Percentiles rank a stretch among this genome's conserved stretches.
Evolutionary conservation across 768 basidiomycete genomes (phyloP).

Genomic region (Suillus cothurnatus): DNA sequence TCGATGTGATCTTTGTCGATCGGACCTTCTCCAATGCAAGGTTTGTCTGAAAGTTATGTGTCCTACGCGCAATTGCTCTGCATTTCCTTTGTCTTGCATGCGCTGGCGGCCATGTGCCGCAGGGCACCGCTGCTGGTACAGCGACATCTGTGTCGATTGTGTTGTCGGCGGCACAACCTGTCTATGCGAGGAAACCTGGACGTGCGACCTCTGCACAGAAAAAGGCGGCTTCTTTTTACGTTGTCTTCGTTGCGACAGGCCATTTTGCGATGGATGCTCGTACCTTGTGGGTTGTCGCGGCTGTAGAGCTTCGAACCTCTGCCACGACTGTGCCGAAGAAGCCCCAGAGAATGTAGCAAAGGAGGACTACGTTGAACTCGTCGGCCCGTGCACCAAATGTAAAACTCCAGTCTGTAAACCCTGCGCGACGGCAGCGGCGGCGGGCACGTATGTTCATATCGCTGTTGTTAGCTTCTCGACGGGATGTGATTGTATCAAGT

Average conservation of each 20-base stretch:
- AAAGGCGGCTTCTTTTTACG: neutral
- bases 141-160: neutral
- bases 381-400: neutral
- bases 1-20: neutral
- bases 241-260: neutral
- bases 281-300: neutral
- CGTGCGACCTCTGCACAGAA: slow-evolving; percentile 1
- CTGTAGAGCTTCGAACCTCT: neutral
- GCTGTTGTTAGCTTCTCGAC: neutral
- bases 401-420: neutral
- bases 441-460: neutral
- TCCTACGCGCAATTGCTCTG: neutral
- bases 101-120: neutral
- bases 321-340: neutral
- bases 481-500: neutral
- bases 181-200: neutral
- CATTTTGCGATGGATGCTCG: neutral
- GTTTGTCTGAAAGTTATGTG: neutral
- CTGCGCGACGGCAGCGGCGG: neutral
- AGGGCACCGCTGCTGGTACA: neutral
- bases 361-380: neutral
- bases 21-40: neutral
- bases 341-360: neutral
- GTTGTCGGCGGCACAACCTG: neutral
- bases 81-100: neutral